phyloP scores from a whole-genome alignment of 106 monocot species.

The Vanilla planifolia region DNA sequence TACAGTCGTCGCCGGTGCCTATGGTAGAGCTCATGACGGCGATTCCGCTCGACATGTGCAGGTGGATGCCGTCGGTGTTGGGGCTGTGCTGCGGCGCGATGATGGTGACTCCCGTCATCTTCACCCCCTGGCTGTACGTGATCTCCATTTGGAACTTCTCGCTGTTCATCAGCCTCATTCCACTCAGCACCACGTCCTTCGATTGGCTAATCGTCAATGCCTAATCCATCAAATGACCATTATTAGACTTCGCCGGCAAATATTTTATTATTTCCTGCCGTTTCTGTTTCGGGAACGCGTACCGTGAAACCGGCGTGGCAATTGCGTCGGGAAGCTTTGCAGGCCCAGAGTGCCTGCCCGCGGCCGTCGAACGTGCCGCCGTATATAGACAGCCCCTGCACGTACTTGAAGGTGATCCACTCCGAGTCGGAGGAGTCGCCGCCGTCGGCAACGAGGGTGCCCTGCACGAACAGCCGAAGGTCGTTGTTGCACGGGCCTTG shows the following conservation, averaged over 20 bases:
- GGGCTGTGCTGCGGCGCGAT: constrained; percentile 22
- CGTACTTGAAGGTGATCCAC: constrained; percentile 28
- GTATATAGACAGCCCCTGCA: constrained; percentile 17
- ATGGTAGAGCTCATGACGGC: constrained; percentile 17
- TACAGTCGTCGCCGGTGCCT: constrained; percentile 38
- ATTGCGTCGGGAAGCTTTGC: constrained; percentile 7
- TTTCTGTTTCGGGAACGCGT: neutral
- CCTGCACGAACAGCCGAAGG: constrained; percentile 15
- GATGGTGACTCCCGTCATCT: constrained; percentile 7
- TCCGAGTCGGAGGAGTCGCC: neutral
- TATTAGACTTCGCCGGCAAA: neutral
- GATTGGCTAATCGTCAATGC: constrained; percentile 7
- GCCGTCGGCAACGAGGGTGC: constrained; percentile 25
- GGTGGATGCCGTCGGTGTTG: constrained; percentile 41
- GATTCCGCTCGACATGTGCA: constrained; percentile 15
- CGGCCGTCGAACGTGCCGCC: constrained; percentile 24
- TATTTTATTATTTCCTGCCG: neutral
- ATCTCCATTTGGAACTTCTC: constrained; percentile 19
- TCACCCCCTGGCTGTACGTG: constrained; percentile 4
- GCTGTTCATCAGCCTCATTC: constrained; percentile 16
- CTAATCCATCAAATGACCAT: neutral
- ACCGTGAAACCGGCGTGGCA: constrained; percentile 26
- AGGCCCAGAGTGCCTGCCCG: constrained; percentile 23
- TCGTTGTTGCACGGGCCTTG: constrained; percentile 30
- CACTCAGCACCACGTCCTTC: constrained; percentile 11